Evolutionary conservation across 495 filamentous ascomycete genomes (phyloP).

Genomic region (Xylaria scruposa): DNA sequence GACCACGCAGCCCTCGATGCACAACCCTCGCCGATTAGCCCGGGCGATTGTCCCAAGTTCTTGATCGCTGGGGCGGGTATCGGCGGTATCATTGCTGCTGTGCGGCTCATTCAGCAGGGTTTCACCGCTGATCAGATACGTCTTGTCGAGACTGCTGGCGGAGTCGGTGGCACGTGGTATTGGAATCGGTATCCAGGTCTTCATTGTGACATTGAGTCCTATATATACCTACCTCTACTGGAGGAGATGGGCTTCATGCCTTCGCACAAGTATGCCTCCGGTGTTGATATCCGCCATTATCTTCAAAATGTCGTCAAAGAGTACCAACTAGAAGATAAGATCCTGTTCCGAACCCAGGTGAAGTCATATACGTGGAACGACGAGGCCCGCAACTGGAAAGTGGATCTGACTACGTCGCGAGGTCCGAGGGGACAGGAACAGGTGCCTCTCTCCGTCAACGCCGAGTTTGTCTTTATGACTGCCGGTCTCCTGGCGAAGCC

Average conservation of each 20-base stretch:
- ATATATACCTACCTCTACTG: conserved; percentile 62
- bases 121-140: conserved; percentile 55
- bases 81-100: conserved; percentile 56
- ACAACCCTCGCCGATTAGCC: conserved; percentile 30
- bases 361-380: conserved; percentile 54
- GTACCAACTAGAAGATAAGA: conserved; percentile 54
- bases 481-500: conserved; percentile 52
- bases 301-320: conserved; percentile 47
- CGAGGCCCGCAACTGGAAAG: conserved; percentile 47
- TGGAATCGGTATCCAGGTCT: conserved; percentile 63
- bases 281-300: conserved; percentile 56
- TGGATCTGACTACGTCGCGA: conserved; percentile 44
- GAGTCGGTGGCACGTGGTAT: conserved; percentile 63
- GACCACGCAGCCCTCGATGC: conserved; percentile 51
- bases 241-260: conserved; percentile 67
- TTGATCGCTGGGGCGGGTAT: conserved; percentile 60
- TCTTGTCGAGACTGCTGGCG: conserved; percentile 56
- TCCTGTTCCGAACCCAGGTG: conserved; percentile 53
- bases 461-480: conserved; percentile 47
- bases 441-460: conserved; percentile 38
- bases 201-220: conserved; percentile 59
- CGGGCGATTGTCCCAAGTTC: conserved; percentile 49
- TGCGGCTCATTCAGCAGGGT: conserved; percentile 57
- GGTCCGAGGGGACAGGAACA: conserved; percentile 42
- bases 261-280: conserved; percentile 50